phyloP scores from a whole-genome alignment of 129 eudicot species.

The Artemisia argyi region DNA sequence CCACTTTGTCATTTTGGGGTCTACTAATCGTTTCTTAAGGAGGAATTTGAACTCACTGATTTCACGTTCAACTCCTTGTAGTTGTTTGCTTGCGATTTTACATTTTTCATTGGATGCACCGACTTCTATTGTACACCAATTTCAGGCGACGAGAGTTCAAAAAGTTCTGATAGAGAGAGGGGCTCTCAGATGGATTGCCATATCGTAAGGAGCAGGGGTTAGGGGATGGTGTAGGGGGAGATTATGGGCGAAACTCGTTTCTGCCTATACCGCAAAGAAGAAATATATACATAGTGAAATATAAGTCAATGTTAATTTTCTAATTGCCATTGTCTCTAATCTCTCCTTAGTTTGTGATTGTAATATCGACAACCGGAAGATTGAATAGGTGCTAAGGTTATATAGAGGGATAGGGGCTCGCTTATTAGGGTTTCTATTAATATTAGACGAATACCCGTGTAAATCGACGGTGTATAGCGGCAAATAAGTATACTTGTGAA shows the following conservation, averaged over 20 bases:
- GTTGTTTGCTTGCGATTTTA: slow-evolving; percentile 34
- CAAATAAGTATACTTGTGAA: too few species aligned
- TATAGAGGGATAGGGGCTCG: neutral
- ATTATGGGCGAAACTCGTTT: neutral
- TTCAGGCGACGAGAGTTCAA: slow-evolving; percentile 19
- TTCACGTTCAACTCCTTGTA: slow-evolving; percentile 25
- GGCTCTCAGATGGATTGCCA: neutral
- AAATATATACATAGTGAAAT: neutral
- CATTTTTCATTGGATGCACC: slow-evolving; percentile 6
- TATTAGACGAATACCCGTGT: neutral
- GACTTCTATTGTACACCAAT: slow-evolving; percentile 16
- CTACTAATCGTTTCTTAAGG: slow-evolving; percentile 24
- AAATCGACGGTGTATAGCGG: too few species aligned
- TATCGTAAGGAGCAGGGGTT: neutral
- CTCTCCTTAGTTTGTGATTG: neutral
- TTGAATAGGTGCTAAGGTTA: neutral
- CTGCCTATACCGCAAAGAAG: neutral
- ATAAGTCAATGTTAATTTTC: slow-evolving; percentile 13
- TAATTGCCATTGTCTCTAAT: slow-evolving; percentile 33
- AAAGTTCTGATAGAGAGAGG: slow-evolving; percentile 23
- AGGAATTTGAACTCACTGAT: slow-evolving; percentile 17
- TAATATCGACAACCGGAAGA: slow-evolving; percentile 18
- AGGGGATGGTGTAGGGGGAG: neutral
- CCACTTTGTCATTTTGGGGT: slow-evolving; percentile 16
- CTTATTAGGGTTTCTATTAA: slow-evolving; percentile 1